These are phyloP conservation scores for Ballota nigra DNA, from an alignment of 257 asterid genomes.

Conservation along the genomic window DNA sequence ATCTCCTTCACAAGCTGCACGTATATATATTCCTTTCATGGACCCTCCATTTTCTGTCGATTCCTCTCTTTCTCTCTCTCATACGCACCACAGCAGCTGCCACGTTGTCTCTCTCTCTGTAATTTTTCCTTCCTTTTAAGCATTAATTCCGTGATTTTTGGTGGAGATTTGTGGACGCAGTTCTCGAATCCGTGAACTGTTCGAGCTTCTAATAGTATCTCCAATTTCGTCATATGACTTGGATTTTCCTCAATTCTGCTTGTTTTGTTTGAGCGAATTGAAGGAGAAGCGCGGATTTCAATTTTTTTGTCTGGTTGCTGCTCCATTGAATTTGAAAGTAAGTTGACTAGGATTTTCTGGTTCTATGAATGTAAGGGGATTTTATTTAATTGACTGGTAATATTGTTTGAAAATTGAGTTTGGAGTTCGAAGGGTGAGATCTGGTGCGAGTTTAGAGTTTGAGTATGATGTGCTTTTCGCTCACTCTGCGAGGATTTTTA, in stretches of 20 bases:
- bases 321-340: constrained; percentile 23
- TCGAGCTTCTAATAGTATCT: constrained; percentile 11
- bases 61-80: constrained; percentile 8
- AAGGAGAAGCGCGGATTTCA: constrained; percentile 18
- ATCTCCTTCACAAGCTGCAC: constrained; percentile 26
- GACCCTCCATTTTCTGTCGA: constrained; percentile 21
- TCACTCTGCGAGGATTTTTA: constrained; percentile 18
- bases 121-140: constrained; percentile 17
- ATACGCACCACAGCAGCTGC: constrained; percentile 11
- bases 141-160: constrained; percentile 31
- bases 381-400: not conserved
- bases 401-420: constrained; percentile 2
- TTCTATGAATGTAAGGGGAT: constrained; percentile 5
- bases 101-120: constrained; percentile 24
- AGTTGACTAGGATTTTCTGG: constrained; percentile 27
- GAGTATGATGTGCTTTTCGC: not conserved
- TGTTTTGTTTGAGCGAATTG: not conserved
- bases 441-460: constrained; percentile 22
- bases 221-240: constrained; percentile 7
- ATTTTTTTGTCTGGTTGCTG: constrained; percentile 16
- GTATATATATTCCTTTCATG: constrained; percentile 20
- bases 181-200: constrained; percentile 29
- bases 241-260: not conserved
- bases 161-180: constrained; percentile 11
- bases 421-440: constrained; percentile 27